Evolutionary conservation across 176 grass and related monocot genomes (phyloP).

Genomic region (sorghum (Sorghum bicolor)): Sorghum_bicolor_NCBIv3 NC_012878.2:54096001-54096500

Average conservation of each 20-base stretch:
- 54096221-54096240: slow-evolving; percentile 83
- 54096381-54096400: no score
- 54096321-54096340: neutral
- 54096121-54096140: slow-evolving; percentile 82
- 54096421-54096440: no score
- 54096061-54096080: slow-evolving; percentile 63
- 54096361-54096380: no score
- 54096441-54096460: no score
- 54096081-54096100: slow-evolving; percentile 83
- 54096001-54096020: slow-evolving; percentile 69
- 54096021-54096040: slow-evolving; percentile 92
- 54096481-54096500: no score
- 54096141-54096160: slow-evolving; percentile 74
- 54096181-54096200: slow-evolving; percentile 62
- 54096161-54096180: slow-evolving; percentile 69
- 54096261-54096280: slow-evolving; percentile 71
- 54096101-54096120: slow-evolving; percentile 92
- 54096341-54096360: no score
- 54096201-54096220: slow-evolving; percentile 65
- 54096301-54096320: neutral
- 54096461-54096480: no score
- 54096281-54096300: slow-evolving; percentile 50
- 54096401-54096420: no score
- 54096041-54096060: slow-evolving; percentile 92
- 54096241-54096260: slow-evolving; percentile 75